These are phyloP conservation scores for Aspergillus tanneri DNA, from an alignment of 2,329 filamentous ascomycete genomes.

Conservation along the genomic window DNA sequence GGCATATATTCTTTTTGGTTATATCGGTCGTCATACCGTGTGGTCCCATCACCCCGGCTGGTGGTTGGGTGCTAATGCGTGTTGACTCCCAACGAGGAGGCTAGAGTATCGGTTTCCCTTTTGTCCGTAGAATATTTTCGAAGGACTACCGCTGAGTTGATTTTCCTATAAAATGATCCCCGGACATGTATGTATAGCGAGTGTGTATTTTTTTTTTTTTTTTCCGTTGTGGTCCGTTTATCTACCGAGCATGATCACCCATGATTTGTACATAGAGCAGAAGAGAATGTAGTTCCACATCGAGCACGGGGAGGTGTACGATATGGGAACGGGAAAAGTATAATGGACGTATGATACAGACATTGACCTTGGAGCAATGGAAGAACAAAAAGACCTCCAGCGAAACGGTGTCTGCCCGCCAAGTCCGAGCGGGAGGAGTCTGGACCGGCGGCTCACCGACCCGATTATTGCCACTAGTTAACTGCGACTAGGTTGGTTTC, in stretches of 20 bases:
- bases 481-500: neutral
- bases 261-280: constrained; percentile 18
- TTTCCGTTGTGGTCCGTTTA: neutral
- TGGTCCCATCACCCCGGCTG: too few relatives aligned
- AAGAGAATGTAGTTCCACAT: constrained; percentile 10
- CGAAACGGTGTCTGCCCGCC: neutral
- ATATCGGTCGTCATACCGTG: too few relatives aligned
- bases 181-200: constrained; percentile 14
- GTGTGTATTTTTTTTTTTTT: neutral
- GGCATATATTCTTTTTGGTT: too few relatives aligned
- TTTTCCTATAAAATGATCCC: constrained; percentile 1
- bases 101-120: too few relatives aligned
- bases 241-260: constrained; percentile 1
- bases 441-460: constrained; percentile 21
- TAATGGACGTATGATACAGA: too few relatives aligned
- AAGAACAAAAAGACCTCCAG: too few relatives aligned
- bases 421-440: constrained; percentile 8
- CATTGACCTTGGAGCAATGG: too few relatives aligned
- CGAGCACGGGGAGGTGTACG: too few relatives aligned
- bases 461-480: neutral
- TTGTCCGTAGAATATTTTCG: too few relatives aligned
- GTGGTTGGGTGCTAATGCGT: too few relatives aligned
- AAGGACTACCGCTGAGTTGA: neutral
- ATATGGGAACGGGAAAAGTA: too few relatives aligned
- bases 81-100: too few relatives aligned